Percentiles rank a stretch among this genome's conserved stretches.
Conservation (phyloP, 2,329 filamentous ascomycete species). For the Blumeriella jaapii region DNA sequence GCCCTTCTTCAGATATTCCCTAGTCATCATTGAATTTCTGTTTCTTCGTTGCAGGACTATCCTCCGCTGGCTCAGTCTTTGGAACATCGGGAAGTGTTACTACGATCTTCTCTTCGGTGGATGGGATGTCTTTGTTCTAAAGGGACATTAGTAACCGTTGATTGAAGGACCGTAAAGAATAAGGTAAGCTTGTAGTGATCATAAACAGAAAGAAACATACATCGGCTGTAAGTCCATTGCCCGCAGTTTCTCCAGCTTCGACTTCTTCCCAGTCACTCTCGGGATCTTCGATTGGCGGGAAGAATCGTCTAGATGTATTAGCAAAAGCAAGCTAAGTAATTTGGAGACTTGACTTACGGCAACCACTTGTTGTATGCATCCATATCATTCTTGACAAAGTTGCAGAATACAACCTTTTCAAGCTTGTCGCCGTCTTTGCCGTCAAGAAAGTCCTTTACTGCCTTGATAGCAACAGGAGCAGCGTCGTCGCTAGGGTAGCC, state of each 20-base stretch:
- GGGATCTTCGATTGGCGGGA: conserved; percentile 33
- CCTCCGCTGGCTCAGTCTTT: conserved; percentile 26
- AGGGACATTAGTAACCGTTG: too few relatives aligned
- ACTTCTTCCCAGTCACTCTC: conserved; percentile 6
- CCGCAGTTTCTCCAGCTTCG: conserved; percentile 7
- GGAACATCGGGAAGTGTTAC: conserved; percentile 30
- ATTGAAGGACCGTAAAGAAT: too few relatives aligned
- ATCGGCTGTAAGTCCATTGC: conserved; percentile 6
- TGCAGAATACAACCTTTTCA: conserved; percentile 73
- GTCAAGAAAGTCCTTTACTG: conserved; percentile 45
- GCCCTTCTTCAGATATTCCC: conserved; percentile 8
- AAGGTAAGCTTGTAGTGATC: too few relatives aligned
- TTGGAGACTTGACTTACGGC: conserved; percentile 48
- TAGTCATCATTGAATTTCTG: conserved; percentile 22
- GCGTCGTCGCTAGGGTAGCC: conserved; percentile 71
- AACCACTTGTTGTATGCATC: conserved; percentile 56
- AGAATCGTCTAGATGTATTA: conserved; percentile 31
- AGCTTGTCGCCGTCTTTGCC: conserved; percentile 38
- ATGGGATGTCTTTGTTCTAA: too few relatives aligned
- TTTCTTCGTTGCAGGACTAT: conserved; percentile 27
- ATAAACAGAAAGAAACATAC: too few relatives aligned
- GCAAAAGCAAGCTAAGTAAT: neutral
- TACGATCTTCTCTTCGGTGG: conserved; percentile 18
- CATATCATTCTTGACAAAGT: conserved; percentile 69
- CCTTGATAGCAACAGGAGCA: conserved; percentile 55